Evolutionary conservation across 2,329 filamentous ascomycete genomes (phyloP), one percentile per base, ranked within the genome.

Genomic region (Penicillium vulpinum): DNA sequence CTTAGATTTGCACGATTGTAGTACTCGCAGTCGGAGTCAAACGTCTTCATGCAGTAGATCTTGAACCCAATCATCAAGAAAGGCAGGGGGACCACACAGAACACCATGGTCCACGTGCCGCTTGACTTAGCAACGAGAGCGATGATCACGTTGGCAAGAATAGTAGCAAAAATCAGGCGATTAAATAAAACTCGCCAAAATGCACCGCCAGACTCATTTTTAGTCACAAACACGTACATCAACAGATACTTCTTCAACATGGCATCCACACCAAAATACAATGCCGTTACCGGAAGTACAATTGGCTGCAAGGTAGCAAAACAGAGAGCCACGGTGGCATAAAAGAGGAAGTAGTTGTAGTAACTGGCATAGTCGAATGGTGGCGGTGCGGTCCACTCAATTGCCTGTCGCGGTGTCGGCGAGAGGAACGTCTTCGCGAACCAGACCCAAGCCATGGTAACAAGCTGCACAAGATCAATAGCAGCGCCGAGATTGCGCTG

Each of bases 341-440:
- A 99, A 77, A 91, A 99, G 29, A 97, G 81, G 75, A 97, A 97
- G 74, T 96, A 97, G 75, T 97, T 97, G 83, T 97, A 99, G 77
- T 97, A 97, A 66, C 86, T 91, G 57, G 94, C 91, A 70, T 97
- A 97, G 65, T 97, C 92, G 72, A 99, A 97, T 0, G 90, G 81
- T 2, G 91, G 92, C 1, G 94, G 94, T 4, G 94, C 94, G 0
- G 92, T 96, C 69, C 94, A 85, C 73, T 96, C 91, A 64, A 97
- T 97, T 64, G 94, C 80, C 73, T 96, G 89, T 64, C 94, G 84
- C 5, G 94, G 94, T 2, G 94, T 97, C 3, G 93, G 93, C 59
- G 86, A 88, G 26, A 90, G 84, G 67, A 97, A 94, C 54, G 88
- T 93, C 70, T 91, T 88, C 60, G 88, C 85, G 72, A 94, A 89